A percentile compares a stretch with the other conserved stretches of the same genome.
Evolutionary conservation across 768 basidiomycete species (phyloP).

Genomic region (Phaeotremella fagi): DNA sequence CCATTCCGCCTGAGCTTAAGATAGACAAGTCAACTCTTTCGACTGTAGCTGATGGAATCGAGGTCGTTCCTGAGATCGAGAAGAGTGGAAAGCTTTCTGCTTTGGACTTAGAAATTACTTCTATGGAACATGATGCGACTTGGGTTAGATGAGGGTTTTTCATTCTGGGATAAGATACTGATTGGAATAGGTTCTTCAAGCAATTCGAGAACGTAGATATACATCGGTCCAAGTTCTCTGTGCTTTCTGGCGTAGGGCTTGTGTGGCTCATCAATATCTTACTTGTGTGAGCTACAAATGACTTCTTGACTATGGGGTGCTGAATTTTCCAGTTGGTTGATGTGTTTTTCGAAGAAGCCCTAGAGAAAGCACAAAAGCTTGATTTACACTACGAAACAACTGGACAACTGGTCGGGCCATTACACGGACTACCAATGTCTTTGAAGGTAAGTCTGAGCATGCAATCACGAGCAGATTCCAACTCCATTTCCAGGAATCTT

Average conservation of each 20-base stretch:
- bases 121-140: no score
- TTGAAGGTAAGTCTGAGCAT: background rate
- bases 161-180: no score
- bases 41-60: no score
- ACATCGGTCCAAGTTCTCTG: background rate
- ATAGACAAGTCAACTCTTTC: no score
- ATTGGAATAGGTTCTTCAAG: no score
- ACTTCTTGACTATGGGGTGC: background rate
- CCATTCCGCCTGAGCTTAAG: no score
- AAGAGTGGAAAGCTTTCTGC: no score
- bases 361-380: constrained; percentile 61
- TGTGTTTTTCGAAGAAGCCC: constrained; percentile 70
- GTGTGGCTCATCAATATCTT: background rate
- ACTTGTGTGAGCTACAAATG: background rate
- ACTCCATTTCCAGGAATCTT: background rate
- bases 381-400: constrained; percentile 62
- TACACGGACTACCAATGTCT: constrained; percentile 52
- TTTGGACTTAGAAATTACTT: no score
- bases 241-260: background rate
- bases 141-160: no score
- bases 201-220: background rate
- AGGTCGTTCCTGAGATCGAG: no score
- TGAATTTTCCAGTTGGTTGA: constrained; percentile 56
- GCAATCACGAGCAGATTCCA: background rate
- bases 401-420: constrained; percentile 63